Conservation (phyloP, 768 basidiomycete species). For the Pleurotus djamor region DNA sequence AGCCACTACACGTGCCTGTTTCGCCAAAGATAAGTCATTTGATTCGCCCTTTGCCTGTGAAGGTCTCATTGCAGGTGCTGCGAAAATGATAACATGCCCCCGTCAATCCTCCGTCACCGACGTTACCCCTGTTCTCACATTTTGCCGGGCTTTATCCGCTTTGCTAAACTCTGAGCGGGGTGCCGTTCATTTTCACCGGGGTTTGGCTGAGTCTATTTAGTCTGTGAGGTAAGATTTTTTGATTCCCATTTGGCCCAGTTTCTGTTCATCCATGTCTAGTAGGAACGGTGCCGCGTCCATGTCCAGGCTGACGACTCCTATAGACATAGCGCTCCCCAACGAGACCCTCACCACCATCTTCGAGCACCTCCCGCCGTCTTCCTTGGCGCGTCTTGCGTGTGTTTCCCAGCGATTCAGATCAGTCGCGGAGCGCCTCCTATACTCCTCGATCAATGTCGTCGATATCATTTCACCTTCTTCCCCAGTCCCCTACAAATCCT, state of each 20-base stretch:
- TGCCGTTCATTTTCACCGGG: slow-evolving; percentile 13
- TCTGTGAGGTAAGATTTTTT: slow-evolving; percentile 8
- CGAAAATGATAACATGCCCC: slow-evolving; percentile 13
- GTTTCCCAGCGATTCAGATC: slow-evolving; percentile 47
- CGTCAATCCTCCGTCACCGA: slow-evolving; percentile 40
- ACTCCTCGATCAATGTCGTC: slow-evolving; percentile 46
- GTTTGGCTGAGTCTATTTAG: slow-evolving; percentile 2
- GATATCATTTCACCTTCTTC: slow-evolving; percentile 43
- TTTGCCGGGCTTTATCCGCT: slow-evolving; percentile 34
- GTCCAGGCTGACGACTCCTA: neutral
- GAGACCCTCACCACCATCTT: slow-evolving; percentile 55
- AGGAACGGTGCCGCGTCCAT: neutral
- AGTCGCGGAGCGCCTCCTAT: slow-evolving; percentile 59
- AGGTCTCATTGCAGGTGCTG: neutral
- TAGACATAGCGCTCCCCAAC: slow-evolving; percentile 42
- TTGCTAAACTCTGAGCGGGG: slow-evolving; percentile 19
- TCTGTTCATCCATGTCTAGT: neutral
- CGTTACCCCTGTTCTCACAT: slow-evolving; percentile 22
- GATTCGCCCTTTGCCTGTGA: slow-evolving; percentile 1
- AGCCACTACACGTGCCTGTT: neutral
- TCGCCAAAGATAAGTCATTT: neutral
- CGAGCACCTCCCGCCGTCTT: slow-evolving; percentile 27
- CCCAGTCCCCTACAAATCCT: slow-evolving; percentile 38
- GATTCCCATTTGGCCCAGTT: neutral
- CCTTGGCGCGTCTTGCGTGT: slow-evolving; percentile 37